Evolutionary conservation across 306 rosid genomes (phyloP), one percentile per base, ranked within the genome.

Genomic region (Rosa rugosa): DNA sequence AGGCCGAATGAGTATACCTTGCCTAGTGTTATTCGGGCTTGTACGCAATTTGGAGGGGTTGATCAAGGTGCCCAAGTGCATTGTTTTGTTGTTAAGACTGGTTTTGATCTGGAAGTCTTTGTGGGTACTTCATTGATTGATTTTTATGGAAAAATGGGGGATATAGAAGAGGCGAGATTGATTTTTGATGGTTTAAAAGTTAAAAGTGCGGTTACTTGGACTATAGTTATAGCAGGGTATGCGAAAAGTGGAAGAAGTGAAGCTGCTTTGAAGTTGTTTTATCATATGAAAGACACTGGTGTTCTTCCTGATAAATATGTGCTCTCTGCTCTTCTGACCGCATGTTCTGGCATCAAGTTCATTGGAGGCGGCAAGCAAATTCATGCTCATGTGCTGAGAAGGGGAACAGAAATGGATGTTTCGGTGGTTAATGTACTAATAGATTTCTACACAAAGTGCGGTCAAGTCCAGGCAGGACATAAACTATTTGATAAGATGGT

Each of bases 51-150:
- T 76, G 88, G 91, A 60, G 69, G 79, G 41, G 80, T 78, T 45
- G 77, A 75, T 70, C 87, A 69, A 54, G 97, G 93, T 80, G 69
- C 80, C 9, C 97, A 89, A 72, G 81, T 89, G 65, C 97, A 94
- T 81, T 67, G 92, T 78, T 86, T 82, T 79, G 79, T 88, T 80
- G 70, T 89, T 38, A 94, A 85, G 85, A 78, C 84, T 75, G 93
- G 97, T 51, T 88, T 87, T 81, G 82, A 80, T 69, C 85, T 80
- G 60, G 97, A 90, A 80, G 93, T 88, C 42, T 94, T 90, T 82
- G 98, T 94, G 75, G 93, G 88, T 38, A 94, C 98, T 25, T 89
- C 97, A 75, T 80, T 94, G 85, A 77, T 94, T 83, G 91, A 88
- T 64, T 92, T 92, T 78, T 94, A 92, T 6, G 73, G 91, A 0